Conservation (phyloP, 345 rosid species). For the Moricandia moricandioides region DNA sequence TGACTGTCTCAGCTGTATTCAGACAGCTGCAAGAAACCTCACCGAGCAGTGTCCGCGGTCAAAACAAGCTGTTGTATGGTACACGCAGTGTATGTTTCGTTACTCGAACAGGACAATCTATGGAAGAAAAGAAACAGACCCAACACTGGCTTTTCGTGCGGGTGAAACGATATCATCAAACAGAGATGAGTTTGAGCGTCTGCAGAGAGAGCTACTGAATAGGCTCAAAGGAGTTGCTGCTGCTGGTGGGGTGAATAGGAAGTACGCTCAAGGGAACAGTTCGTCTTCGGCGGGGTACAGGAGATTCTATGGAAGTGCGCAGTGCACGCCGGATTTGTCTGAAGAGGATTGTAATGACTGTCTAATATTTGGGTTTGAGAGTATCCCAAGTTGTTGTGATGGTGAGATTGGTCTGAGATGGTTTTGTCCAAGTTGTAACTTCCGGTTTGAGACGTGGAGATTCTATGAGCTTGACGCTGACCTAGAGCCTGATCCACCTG, state of each 20-base stretch:
- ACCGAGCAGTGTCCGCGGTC: slow-evolving; percentile 26
- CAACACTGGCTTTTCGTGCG: background rate
- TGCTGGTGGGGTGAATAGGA: slow-evolving; percentile 33
- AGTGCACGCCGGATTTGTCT: slow-evolving; percentile 51
- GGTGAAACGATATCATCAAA: background rate
- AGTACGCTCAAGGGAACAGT: slow-evolving; percentile 43
- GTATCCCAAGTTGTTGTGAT: slow-evolving; percentile 30
- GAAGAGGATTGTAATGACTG: slow-evolving; percentile 38
- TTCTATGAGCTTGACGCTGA: slow-evolving; percentile 32
- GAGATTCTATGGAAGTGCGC: slow-evolving; percentile 38
- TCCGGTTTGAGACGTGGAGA: slow-evolving; percentile 41
- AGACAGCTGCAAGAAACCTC: slow-evolving; percentile 24
- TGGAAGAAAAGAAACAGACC: slow-evolving; percentile 26
- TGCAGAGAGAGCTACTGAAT: slow-evolving; percentile 30
- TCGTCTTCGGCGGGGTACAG: background rate
- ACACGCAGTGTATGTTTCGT: slow-evolving; percentile 43
- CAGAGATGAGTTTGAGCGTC: slow-evolving; percentile 16
- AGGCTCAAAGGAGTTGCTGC: slow-evolving; percentile 32
- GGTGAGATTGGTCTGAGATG: slow-evolving; percentile 35
- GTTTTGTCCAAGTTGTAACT: slow-evolving; percentile 43
- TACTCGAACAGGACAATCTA: slow-evolving; percentile 38
- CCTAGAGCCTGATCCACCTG: slow-evolving; percentile 30
- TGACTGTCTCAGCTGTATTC: slow-evolving; percentile 41
- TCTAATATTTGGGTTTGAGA: slow-evolving; percentile 2
- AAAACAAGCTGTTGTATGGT: slow-evolving; percentile 42